Conservation (phyloP, 1,284 basidiomycete genomes). For the Anthracocystis walkeri region DNA sequence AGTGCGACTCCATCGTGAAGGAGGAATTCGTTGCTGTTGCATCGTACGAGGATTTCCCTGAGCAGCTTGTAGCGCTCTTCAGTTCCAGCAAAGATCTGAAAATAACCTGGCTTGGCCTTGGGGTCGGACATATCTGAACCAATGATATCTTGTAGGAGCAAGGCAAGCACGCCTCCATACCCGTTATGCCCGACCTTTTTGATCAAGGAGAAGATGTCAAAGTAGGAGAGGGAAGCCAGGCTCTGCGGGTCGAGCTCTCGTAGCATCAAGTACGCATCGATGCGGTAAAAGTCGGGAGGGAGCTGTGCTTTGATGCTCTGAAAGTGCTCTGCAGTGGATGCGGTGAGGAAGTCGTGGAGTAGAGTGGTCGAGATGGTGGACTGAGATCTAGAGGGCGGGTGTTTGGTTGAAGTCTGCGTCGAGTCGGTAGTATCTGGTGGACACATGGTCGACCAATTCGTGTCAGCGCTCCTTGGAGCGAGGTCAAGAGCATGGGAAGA, state of each 20-base stretch:
- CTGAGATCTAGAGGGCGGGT: neutral
- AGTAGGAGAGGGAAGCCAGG: conserved; percentile 22
- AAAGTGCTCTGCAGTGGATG: conserved; percentile 10
- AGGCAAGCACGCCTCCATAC: conserved; percentile 28
- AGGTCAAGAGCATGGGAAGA: neutral
- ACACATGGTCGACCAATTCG: neutral
- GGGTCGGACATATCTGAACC: conserved; percentile 19
- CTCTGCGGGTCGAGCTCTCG: conserved; percentile 29
- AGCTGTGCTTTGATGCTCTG: conserved; percentile 18
- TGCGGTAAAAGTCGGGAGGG: conserved; percentile 14
- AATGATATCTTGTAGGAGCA: conserved; percentile 38
- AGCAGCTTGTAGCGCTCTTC: conserved; percentile 39
- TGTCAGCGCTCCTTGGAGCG: too few species aligned
- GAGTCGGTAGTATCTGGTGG: conserved; percentile 8
- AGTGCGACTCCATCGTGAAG: conserved; percentile 30
- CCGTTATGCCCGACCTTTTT: conserved; percentile 10
- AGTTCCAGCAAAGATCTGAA: conserved; percentile 34
- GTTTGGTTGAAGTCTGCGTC: neutral
- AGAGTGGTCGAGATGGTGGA: conserved; percentile 12
- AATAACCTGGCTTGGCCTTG: conserved; percentile 25
- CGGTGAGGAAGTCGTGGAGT: conserved; percentile 27
- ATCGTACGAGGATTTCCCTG: conserved; percentile 24
- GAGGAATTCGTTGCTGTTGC: conserved; percentile 22
- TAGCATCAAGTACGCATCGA: conserved; percentile 41
- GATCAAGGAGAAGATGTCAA: conserved; percentile 31